Conservation (phyloP, 345 rosid genomes). For the Acer yangbiense region DNA sequence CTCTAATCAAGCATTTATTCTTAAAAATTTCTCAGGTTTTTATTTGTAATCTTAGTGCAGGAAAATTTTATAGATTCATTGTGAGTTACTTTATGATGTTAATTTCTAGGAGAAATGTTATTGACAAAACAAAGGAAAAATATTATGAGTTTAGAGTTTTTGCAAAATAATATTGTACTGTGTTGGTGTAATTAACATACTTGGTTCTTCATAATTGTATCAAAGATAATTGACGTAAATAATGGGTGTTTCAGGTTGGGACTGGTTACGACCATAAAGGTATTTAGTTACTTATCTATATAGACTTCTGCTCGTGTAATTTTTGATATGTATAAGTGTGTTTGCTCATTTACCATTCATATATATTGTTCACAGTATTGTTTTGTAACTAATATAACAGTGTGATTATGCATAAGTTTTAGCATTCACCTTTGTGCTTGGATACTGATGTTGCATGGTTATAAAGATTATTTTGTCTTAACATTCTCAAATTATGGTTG, state of each 20-base stretch:
- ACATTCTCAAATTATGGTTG: too few relatives aligned
- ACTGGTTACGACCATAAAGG: slow-evolving; percentile 51
- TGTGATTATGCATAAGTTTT: neutral
- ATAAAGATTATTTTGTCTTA: too few relatives aligned
- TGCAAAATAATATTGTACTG: too few relatives aligned
- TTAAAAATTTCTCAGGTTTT: neutral
- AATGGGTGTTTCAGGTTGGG: slow-evolving; percentile 49
- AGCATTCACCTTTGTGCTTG: too few relatives aligned
- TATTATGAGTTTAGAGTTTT: too few relatives aligned
- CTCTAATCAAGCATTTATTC: neutral
- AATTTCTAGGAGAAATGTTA: neutral
- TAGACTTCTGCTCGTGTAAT: neutral
- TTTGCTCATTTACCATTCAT: too few relatives aligned
- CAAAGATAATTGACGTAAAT: slow-evolving; percentile 13
- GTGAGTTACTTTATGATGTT: neutral
- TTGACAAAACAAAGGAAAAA: neutral
- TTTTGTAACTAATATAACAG: too few relatives aligned
- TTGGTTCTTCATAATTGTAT: too few relatives aligned
- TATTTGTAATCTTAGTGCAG: neutral
- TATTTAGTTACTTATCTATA: slow-evolving; percentile 11
- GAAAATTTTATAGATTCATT: neutral
- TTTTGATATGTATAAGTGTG: too few relatives aligned
- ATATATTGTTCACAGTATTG: too few relatives aligned
- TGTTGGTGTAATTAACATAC: neutral
- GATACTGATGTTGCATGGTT: too few relatives aligned